A percentile compares a stretch with the other conserved stretches of the same genome.
phyloP scores from a whole-genome alignment of 2,329 filamentous ascomycete genomes.

The Fusarium sp. region DNA sequence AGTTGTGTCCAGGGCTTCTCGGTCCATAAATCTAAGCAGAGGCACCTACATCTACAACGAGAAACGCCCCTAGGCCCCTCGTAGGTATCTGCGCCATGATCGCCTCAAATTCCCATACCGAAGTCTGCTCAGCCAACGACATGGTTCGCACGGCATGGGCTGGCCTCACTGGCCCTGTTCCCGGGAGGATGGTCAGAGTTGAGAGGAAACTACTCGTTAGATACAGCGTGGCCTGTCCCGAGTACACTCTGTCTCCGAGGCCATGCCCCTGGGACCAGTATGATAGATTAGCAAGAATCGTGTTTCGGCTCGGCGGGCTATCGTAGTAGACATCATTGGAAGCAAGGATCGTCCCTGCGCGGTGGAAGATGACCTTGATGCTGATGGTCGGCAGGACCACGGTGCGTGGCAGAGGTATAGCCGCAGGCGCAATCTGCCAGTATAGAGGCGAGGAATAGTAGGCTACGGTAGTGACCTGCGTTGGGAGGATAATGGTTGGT shows the following conservation, averaged over 20 bases:
- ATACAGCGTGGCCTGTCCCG: constrained; percentile 35
- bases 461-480: neutral
- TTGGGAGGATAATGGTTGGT: neutral
- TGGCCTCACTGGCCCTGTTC: constrained; percentile 29
- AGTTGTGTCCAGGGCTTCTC: neutral
- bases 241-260: constrained; percentile 31
- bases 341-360: constrained; percentile 28
- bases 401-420: neutral
- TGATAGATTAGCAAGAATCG: constrained; percentile 33
- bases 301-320: constrained; percentile 27
- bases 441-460: neutral
- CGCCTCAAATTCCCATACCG: constrained; percentile 47
- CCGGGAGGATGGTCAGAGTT: constrained; percentile 20
- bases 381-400: constrained; percentile 14
- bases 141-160: constrained; percentile 50
- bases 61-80: constrained; percentile 37
- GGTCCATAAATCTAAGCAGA: neutral
- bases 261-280: constrained; percentile 29
- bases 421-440: neutral
- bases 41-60: constrained; percentile 44
- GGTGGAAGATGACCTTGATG: constrained; percentile 42
- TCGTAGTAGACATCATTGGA: constrained; percentile 35
- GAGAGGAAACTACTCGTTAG: constrained; percentile 26
- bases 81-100: constrained; percentile 34
- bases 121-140: constrained; percentile 46